phyloP scores from a whole-genome alignment of 176 grass and related monocot species.

The Coix lacrymajobi region DNA sequence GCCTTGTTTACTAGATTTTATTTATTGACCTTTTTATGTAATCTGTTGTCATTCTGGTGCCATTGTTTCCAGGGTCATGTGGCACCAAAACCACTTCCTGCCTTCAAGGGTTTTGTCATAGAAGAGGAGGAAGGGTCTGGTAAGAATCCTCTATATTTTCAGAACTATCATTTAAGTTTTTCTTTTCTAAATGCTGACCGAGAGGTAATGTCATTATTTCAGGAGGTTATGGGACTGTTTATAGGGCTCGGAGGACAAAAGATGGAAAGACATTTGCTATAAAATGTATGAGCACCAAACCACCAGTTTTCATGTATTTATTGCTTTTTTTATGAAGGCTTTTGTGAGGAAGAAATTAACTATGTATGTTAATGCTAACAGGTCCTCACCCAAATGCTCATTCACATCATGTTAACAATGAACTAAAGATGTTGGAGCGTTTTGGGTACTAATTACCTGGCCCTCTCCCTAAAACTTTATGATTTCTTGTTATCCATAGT shows the following conservation, averaged over 20 bases:
- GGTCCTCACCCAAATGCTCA: constrained; percentile 84
- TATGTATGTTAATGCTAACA: constrained; percentile 37
- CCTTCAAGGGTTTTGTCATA: constrained; percentile 59
- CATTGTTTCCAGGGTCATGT: constrained; percentile 42
- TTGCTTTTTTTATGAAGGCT: constrained; percentile 6
- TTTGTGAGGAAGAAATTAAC: constrained; percentile 24
- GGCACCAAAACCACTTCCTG: constrained; percentile 56
- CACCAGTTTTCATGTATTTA: neutral
- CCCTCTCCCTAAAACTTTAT: neutral
- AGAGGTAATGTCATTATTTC: constrained; percentile 9
- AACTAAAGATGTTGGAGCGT: constrained; percentile 81
- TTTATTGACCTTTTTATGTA: neutral
- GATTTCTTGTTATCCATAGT: neutral
- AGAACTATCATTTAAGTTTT: neutral
- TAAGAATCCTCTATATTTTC: constrained; percentile 29
- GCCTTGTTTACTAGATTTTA: neutral
- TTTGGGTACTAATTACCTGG: constrained; percentile 61
- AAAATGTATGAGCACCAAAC: constrained; percentile 68
- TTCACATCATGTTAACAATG: constrained; percentile 85
- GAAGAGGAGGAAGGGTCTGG: constrained; percentile 99
- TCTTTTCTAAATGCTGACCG: constrained; percentile 4
- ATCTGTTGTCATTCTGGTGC: constrained; percentile 5
- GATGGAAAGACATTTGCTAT: constrained; percentile 76
- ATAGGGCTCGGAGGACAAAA: constrained; percentile 60
- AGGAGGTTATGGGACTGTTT: constrained; percentile 96